phyloP scores from a whole-genome alignment of 192 early-diverging fungal species.

The Linnemannia elongata region DNA sequence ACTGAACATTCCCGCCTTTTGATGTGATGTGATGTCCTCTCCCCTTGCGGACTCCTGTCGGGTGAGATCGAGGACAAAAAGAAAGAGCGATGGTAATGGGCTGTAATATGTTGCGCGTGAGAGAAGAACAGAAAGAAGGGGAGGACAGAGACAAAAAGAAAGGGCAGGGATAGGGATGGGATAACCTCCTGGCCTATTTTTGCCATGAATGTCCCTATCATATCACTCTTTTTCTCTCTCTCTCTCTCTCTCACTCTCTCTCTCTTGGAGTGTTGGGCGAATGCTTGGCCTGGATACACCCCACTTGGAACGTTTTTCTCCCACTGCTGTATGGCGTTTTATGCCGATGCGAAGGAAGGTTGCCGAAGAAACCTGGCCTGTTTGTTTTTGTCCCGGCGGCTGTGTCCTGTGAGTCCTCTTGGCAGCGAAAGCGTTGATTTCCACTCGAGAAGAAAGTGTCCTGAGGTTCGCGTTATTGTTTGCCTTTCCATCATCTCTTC shows the following conservation, averaged over 20 bases:
- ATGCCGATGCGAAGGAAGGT: neutral
- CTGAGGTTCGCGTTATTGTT: neutral
- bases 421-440: neutral
- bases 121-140: neutral
- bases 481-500: neutral
- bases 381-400: neutral
- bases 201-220: constrained; percentile 5
- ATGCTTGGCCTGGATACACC: neutral
- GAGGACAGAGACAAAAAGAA: neutral
- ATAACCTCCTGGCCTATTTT: constrained; percentile 1
- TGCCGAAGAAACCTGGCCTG: neutral
- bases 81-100: neutral
- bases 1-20: constrained; percentile 15
- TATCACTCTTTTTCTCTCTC: too few relatives aligned
- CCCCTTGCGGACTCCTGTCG: constrained; percentile 3
- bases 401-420: neutral
- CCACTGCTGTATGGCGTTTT: neutral
- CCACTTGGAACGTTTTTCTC: neutral
- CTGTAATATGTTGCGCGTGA: constrained; percentile 1
- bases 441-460: neutral
- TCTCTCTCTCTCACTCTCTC: too few relatives aligned
- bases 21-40: neutral
- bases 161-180: neutral
- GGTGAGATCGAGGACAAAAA: neutral
- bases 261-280: neutral